phyloP scores from a whole-genome alignment of 148 eudicot species.

The Selenicereus undatus region DNA sequence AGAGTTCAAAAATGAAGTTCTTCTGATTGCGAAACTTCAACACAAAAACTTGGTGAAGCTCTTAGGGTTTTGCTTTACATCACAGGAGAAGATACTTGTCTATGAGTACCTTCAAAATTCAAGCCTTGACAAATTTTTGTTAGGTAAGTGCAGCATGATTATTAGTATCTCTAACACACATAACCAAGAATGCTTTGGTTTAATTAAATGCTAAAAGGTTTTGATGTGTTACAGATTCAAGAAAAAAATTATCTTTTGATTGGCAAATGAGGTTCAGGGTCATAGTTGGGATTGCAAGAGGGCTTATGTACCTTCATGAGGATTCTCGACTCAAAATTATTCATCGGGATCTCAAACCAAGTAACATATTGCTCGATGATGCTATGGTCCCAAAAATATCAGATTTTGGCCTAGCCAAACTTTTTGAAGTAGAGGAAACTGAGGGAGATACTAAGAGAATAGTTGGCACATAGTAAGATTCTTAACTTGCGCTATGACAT shows the following conservation, averaged over 20 bases:
- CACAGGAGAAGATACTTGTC: conserved; percentile 24
- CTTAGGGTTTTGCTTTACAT: conserved; percentile 22
- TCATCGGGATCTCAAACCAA: background rate
- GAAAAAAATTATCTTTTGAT: conserved; percentile 21
- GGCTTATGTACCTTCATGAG: background rate
- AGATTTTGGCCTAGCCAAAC: background rate
- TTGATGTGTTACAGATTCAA: conserved; percentile 33
- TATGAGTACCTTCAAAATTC: conserved; percentile 26
- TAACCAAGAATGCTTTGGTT: too few species aligned
- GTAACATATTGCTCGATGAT: conserved; percentile 4
- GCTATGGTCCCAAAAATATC: background rate
- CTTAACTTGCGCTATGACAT: too few species aligned
- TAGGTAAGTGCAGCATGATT: background rate
- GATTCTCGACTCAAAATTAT: background rate
- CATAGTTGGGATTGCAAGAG: conserved; percentile 52
- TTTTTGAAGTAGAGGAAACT: too few species aligned
- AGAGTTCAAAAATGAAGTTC: conserved; percentile 26
- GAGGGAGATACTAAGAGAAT: too few species aligned
- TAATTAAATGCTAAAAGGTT: too few species aligned
- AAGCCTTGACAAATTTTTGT: conserved; percentile 17
- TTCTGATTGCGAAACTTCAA: conserved; percentile 27
- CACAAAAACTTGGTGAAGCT: conserved; percentile 30
- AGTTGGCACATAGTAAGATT: too few species aligned
- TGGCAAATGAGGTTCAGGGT: conserved; percentile 50
- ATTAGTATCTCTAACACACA: too few species aligned